Evolutionary conservation across 352 stramenopile genomes (phyloP), one percentile per base, ranked within the genome.

Genomic region (Thalassiosira hispida): DNA sequence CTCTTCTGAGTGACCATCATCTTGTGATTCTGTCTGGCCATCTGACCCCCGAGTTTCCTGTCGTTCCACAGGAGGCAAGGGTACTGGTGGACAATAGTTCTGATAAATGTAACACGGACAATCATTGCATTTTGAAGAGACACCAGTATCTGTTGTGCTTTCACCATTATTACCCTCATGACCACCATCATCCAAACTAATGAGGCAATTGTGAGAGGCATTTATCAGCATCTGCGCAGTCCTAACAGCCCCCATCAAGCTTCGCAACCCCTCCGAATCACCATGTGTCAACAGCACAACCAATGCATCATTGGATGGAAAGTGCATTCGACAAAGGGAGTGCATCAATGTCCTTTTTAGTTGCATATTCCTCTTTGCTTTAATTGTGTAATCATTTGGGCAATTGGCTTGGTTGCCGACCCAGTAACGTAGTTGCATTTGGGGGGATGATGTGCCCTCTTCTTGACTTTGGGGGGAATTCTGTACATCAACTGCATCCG

Each of bases 181-280:
- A 22, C 42, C 57, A 31, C 59, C 27, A 22, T 51, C 52, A n/a
- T 66, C 51, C 12, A 59, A 18, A 16, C 29, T 18, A 16, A 47
- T 14, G 20, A 25, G 44, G 22, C 27, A n/a, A 69, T 81, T 76
- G 25, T 70, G 46, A 22, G 52, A 70, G 14, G 73, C 73, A 35
- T 62, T 27, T 35, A 81, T 72, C 7, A 81, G 42, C 73, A 81
- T 75, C 44, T 56, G 18, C 6, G 51, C 56, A 38, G 73, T 81
- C 5, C 49, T 57, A 27, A 46, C 52, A 18, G 73, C 73, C 35
- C 52, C 49, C 22, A 33, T 38, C 18, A 75, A 57, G 22, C 69
- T 49, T 25, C 20, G 40, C 46, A 70, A 60, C 0, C 16, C 56
- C n/a, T 65, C 46, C 46, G n/a, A 55, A 40, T 73, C 51, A 20